A percentile compares a stretch with the other conserved stretches of the same genome.
These are phyloP conservation scores for Colletotrichum sp. DNA, from an alignment of 2,329 filamentous ascomycete genomes.

Conservation along the genomic window DNA sequence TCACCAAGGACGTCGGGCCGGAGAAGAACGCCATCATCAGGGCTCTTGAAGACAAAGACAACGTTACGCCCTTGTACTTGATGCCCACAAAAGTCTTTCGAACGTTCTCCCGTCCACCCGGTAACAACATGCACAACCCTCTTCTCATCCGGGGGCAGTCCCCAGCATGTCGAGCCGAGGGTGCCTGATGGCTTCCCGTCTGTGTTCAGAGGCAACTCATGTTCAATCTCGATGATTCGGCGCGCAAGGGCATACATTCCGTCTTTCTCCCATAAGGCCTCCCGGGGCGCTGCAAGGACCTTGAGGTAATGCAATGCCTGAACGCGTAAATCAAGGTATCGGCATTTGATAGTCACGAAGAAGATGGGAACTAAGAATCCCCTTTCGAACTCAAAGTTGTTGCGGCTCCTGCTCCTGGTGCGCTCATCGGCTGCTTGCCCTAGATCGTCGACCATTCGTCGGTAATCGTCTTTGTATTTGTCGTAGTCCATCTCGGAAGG, in stretches of 20 bases:
- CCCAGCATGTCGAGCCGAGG: neutral
- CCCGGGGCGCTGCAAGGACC: slow-evolving; percentile 23
- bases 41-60: neutral
- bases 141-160: neutral
- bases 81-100: neutral
- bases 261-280: neutral
- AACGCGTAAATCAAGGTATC: slow-evolving; percentile 38
- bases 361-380: neutral
- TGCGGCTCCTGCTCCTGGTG: neutral
- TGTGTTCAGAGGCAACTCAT: neutral
- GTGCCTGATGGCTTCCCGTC: neutral
- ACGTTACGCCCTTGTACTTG: neutral
- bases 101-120: neutral
- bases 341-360: neutral
- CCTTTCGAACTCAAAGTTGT: slow-evolving; percentile 6
- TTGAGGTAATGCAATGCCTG: slow-evolving; percentile 36
- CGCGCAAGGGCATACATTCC: slow-evolving; percentile 3
- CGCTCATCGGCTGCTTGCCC: neutral
- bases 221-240: slow-evolving; percentile 12
- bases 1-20: neutral
- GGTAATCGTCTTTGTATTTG: slow-evolving; percentile 35
- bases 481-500: slow-evolving; percentile 38
- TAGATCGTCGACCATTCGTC: slow-evolving; percentile 38
- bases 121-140: neutral
- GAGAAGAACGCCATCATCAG: neutral